Percentiles rank a stretch among this genome's conserved stretches.
phyloP scores from a whole-genome alignment of 208 protist genomes.

The Trichomonas vaginalis region DNA sequence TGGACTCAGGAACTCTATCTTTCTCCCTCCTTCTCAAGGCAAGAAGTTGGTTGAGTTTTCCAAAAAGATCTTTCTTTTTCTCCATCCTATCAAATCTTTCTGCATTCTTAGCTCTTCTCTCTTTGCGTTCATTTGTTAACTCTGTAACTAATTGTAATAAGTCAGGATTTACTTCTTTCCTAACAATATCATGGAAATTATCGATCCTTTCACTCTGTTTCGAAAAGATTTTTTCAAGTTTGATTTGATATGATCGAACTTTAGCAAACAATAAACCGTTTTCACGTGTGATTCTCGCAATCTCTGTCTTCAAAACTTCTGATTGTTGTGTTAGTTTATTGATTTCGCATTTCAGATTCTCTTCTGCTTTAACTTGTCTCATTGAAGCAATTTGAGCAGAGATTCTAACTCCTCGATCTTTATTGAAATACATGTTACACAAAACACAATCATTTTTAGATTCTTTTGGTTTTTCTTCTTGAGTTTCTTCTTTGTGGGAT shows the following conservation, averaged over 20 bases:
- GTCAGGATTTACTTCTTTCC: not conserved
- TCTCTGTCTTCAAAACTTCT: not conserved
- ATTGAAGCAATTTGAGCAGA: not conserved
- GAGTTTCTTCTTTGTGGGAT: not conserved
- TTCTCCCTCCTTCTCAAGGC: not conserved
- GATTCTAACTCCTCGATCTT: not conserved
- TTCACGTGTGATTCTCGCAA: not conserved
- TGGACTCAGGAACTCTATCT: not conserved
- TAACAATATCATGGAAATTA: not conserved
- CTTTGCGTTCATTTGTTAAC: not conserved
- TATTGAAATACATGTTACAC: not conserved
- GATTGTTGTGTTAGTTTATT: not conserved
- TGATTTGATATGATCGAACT: not conserved
- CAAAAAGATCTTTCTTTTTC: not conserved
- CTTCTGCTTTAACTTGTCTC: not conserved
- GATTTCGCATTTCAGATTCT: not conserved
- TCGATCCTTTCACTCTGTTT: not conserved
- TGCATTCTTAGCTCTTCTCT: not conserved
- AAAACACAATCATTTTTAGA: not conserved
- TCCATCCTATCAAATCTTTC: not conserved
- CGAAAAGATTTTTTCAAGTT: not conserved
- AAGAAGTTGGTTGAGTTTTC: not conserved
- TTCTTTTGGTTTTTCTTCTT: not conserved
- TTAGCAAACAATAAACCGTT: not conserved
- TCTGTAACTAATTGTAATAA: not conserved